phyloP scores from a whole-genome alignment of 176 grass and related monocot species.

The Sorghum bicolor region Sorghum_bicolor_NCBIv3 NC_012874.2:67427501-67428000 shows the following conservation, averaged over 20 bases:
- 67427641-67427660: slow-evolving; percentile 33
- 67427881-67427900: not conserved
- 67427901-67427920: too few relatives aligned
- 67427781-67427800: not conserved
- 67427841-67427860: not conserved
- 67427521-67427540: slow-evolving; percentile 27
- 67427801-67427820: not conserved
- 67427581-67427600: not conserved
- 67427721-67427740: slow-evolving; percentile 27
- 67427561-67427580: slow-evolving; percentile 14
- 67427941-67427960: too few relatives aligned
- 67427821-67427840: not conserved
- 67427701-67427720: slow-evolving; percentile 24
- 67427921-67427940: too few relatives aligned
- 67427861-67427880: not conserved
- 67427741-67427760: slow-evolving; percentile 19
- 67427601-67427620: slow-evolving; percentile 32
- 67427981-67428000: too few relatives aligned
- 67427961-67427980: too few relatives aligned
- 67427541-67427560: slow-evolving; percentile 40
- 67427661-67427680: slow-evolving; percentile 19
- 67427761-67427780: not conserved
- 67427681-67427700: not conserved
- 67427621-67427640: slow-evolving; percentile 35
- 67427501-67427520: not conserved